Percentiles rank a stretch among this genome's conserved stretches.
Evolutionary conservation across 2,329 filamentous ascomycete genomes (phyloP).

Genomic region (Calonectria hawksworthii): DNA sequence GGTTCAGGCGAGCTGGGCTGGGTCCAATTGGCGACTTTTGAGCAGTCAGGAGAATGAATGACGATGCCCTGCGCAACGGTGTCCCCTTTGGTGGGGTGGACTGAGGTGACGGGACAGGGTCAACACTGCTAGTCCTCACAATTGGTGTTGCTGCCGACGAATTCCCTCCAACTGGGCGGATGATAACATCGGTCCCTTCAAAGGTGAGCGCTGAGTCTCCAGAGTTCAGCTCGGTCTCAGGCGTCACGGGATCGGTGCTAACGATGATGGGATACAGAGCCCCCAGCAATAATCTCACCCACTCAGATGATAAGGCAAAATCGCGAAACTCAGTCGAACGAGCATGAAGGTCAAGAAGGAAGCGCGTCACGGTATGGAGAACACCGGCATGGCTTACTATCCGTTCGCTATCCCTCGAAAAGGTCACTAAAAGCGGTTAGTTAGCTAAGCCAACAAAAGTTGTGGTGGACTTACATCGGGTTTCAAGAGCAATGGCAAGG

Average conservation of each 20-base stretch:
- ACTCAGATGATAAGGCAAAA: slow-evolving; percentile 84
- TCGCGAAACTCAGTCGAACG: slow-evolving; percentile 85
- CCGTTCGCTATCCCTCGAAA: slow-evolving; percentile 59
- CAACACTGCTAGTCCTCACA: slow-evolving; percentile 76
- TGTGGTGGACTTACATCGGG: slow-evolving; percentile 60
- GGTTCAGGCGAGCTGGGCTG: slow-evolving; percentile 73
- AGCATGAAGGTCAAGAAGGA: slow-evolving; percentile 83
- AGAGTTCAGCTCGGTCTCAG: slow-evolving; percentile 89
- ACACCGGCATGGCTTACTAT: slow-evolving; percentile 70
- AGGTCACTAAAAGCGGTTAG: slow-evolving; percentile 42
- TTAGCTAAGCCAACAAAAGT: background rate
- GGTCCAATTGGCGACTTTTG: slow-evolving; percentile 71
- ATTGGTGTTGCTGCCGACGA: slow-evolving; percentile 76
- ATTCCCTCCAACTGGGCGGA: slow-evolving; percentile 74
- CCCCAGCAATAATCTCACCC: slow-evolving; percentile 82
- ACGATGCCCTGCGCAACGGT: slow-evolving; percentile 84
- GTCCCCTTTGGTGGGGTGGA: slow-evolving; percentile 67
- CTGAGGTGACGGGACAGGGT: slow-evolving; percentile 63
- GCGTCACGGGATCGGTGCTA: slow-evolving; percentile 84
- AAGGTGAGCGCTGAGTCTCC: slow-evolving; percentile 86
- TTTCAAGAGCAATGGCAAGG: slow-evolving; percentile 71
- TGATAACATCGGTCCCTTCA: slow-evolving; percentile 87
- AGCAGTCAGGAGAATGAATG: slow-evolving; percentile 89
- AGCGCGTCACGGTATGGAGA: slow-evolving; percentile 82
- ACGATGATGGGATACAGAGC: slow-evolving; percentile 91